Evolutionary conservation across 768 basidiomycete species (phyloP).

Genomic region (Chalciporus sphaerocephalus): DNA sequence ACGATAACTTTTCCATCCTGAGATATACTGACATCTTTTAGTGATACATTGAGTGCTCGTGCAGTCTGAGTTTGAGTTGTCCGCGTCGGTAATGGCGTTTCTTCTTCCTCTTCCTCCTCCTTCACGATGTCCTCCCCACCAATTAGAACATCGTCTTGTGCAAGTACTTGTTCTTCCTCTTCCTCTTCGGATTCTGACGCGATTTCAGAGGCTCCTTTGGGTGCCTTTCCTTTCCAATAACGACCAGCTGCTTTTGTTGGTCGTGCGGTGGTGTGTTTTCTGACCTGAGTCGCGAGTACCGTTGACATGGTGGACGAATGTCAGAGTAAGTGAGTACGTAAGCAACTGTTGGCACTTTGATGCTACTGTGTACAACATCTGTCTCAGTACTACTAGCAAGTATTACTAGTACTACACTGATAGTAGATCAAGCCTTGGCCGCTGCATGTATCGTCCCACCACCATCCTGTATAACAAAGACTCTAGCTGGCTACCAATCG

Average conservation of each 20-base stretch:
- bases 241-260: constrained; percentile 75
- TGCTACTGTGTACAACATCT: too few relatives aligned
- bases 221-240: constrained; percentile 89
- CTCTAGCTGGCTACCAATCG: too few relatives aligned
- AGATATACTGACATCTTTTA: constrained; percentile 80
- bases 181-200: constrained; percentile 66
- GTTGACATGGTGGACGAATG: constrained; percentile 25
- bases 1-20: constrained; percentile 77
- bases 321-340: constrained; percentile 4
- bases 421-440: too few relatives aligned
- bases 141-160: constrained; percentile 58
- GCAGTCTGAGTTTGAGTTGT: constrained; percentile 31
- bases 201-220: constrained; percentile 60
- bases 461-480: too few relatives aligned
- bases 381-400: too few relatives aligned
- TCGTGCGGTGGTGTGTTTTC: constrained; percentile 76
- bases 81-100: constrained; percentile 39
- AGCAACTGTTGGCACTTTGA: constrained; percentile 2
- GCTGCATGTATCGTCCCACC: too few relatives aligned
- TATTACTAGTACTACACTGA: too few relatives aligned
- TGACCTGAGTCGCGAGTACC: constrained; percentile 33
- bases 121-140: constrained; percentile 50
- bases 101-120: constrained; percentile 47
- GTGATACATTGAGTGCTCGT: constrained; percentile 65
- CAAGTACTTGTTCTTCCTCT: constrained; percentile 38